phyloP scores from a whole-genome alignment of 1,284 basidiomycete genomes.

The Thecaphora thlaspeos region DNA sequence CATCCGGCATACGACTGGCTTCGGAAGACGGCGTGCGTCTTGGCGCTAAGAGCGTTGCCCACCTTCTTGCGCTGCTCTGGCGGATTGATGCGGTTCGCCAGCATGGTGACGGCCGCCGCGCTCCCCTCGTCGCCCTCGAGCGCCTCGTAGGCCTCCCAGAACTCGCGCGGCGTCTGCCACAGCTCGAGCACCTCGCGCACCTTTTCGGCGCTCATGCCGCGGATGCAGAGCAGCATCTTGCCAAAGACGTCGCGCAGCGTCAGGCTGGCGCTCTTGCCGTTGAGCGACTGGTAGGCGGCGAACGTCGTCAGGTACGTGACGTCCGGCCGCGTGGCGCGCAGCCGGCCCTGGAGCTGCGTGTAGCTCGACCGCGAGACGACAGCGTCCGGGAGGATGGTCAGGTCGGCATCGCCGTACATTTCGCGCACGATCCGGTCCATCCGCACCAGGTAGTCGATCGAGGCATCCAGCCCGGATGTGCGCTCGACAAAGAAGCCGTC shows the following conservation, averaged over 20 bases:
- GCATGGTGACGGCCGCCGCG: slow-evolving; percentile 7
- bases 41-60: slow-evolving; percentile 29
- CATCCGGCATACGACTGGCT: neutral
- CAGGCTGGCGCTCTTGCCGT: slow-evolving; percentile 61
- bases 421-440: slow-evolving; percentile 61
- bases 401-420: slow-evolving; percentile 53
- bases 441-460: slow-evolving; percentile 62
- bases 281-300: slow-evolving; percentile 61
- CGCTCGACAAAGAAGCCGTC: slow-evolving; percentile 65
- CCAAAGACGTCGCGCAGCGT: slow-evolving; percentile 62
- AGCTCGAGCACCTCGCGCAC: slow-evolving; percentile 60
- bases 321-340: slow-evolving; percentile 55
- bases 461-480: slow-evolving; percentile 61
- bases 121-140: slow-evolving; percentile 12
- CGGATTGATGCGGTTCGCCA: slow-evolving; percentile 14
- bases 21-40: slow-evolving; percentile 1
- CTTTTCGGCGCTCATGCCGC: slow-evolving; percentile 63
- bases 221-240: slow-evolving; percentile 63
- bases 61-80: slow-evolving; percentile 37
- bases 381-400: slow-evolving; percentile 61
- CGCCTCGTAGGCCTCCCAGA: slow-evolving; percentile 59
- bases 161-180: slow-evolving; percentile 61
- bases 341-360: slow-evolving; percentile 54
- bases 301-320: slow-evolving; percentile 60
- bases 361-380: slow-evolving; percentile 58